These are phyloP conservation scores for Solanum peruvianum DNA, from an alignment of 257 asterid species.

Conservation along the genomic window DNA sequence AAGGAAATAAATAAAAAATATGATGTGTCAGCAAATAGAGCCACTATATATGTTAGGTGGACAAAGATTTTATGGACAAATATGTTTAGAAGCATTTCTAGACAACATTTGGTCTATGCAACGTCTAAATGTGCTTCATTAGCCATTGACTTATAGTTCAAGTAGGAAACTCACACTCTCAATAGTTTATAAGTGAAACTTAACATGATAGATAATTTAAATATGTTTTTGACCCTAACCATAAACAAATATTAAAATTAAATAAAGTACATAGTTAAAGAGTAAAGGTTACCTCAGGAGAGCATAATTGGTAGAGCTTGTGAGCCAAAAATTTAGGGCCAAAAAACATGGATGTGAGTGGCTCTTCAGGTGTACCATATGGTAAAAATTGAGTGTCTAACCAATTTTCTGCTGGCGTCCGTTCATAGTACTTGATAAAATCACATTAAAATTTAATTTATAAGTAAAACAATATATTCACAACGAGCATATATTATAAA, in stretches of 20 bases:
- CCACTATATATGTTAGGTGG: too few relatives aligned
- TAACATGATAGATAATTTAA: too few relatives aligned
- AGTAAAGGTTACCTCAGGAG: slow-evolving; percentile 20
- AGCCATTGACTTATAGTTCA: too few relatives aligned
- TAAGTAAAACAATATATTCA: neutral
- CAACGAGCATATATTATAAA: neutral
- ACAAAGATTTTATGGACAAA: too few relatives aligned
- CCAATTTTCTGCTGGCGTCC: slow-evolving; percentile 24
- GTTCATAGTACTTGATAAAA: slow-evolving; percentile 9
- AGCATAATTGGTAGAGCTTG: slow-evolving; percentile 18
- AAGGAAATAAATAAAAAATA: too few relatives aligned
- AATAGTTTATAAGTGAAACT: too few relatives aligned
- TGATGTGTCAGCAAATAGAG: too few relatives aligned
- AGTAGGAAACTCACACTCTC: too few relatives aligned
- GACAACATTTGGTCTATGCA: too few relatives aligned
- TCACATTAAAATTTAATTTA: neutral
- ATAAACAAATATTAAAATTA: neutral
- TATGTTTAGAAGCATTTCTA: too few relatives aligned
- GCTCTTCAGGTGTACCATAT: slow-evolving; percentile 24
- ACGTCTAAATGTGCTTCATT: too few relatives aligned
- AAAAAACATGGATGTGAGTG: slow-evolving; percentile 17
- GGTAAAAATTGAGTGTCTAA: slow-evolving; percentile 30
- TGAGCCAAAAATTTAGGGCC: slow-evolving; percentile 21
- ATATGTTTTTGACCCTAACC: too few relatives aligned
- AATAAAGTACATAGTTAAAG: neutral